phyloP scores from a whole-genome alignment of 805 yeast genomes.

The Naumovozyma dairenensis region DNA sequence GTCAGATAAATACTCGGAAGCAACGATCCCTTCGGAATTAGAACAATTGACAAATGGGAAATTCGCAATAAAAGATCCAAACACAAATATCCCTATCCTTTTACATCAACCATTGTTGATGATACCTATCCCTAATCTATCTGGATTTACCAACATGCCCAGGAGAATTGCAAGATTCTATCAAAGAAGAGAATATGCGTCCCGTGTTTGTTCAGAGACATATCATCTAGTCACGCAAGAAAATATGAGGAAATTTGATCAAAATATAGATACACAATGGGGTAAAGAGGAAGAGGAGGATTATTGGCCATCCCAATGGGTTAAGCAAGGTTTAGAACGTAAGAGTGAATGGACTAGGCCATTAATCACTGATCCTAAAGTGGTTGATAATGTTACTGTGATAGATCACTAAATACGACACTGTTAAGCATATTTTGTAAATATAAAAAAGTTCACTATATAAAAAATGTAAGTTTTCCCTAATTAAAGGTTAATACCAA shows the following conservation, averaged over 20 bases:
- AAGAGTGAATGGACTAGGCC: slow-evolving; percentile 85
- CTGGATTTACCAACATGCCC: slow-evolving; percentile 74
- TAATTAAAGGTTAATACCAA: no score
- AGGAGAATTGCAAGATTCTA: slow-evolving; percentile 69
- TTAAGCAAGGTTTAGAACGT: slow-evolving; percentile 59
- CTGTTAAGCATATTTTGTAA: not conserved
- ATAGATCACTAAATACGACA: no score
- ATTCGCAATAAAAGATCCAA: slow-evolving; percentile 23
- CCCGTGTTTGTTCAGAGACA: slow-evolving; percentile 50
- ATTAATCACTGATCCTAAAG: slow-evolving; percentile 57
- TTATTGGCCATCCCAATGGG: slow-evolving; percentile 87
- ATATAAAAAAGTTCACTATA: not conserved
- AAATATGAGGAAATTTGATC: slow-evolving; percentile 40
- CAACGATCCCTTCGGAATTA: slow-evolving; percentile 53
- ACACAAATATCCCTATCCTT: slow-evolving; percentile 40
- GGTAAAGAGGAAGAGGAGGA: slow-evolving; percentile 52
- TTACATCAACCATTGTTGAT: slow-evolving; percentile 73
- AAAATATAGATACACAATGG: slow-evolving; percentile 30
- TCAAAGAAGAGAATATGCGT: slow-evolving; percentile 61
- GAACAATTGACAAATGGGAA: slow-evolving; percentile 24
- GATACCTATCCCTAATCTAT: slow-evolving; percentile 62
- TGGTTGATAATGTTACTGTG: slow-evolving; percentile 21
- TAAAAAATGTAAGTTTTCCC: not conserved
- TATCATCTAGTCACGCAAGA: slow-evolving; percentile 43
- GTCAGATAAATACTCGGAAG: slow-evolving; percentile 46